Conservation (phyloP, 257 asterid species). For the Nicotiana undulata region DNA sequence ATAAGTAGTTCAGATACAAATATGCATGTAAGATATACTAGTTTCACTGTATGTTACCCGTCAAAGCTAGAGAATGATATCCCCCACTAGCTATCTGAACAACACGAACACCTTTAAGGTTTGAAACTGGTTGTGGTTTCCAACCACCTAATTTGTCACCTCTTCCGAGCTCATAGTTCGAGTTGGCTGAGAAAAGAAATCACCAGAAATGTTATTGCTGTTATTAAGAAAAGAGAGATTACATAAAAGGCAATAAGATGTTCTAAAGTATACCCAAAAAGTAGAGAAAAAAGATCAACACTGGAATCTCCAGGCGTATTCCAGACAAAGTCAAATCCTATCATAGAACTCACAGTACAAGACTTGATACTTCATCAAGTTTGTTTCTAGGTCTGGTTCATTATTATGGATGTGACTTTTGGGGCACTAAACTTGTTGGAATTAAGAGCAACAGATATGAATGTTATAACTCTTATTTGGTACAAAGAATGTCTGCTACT, state of each 20-base stretch:
- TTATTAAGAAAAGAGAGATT: background rate
- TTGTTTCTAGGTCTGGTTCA: background rate
- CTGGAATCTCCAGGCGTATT: background rate
- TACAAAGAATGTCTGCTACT: too few species aligned
- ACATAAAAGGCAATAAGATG: background rate
- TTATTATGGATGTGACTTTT: background rate
- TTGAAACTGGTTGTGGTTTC: constrained; percentile 84
- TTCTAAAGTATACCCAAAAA: background rate
- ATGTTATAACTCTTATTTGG: too few species aligned
- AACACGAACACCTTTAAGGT: constrained; percentile 61
- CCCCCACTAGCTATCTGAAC: constrained; percentile 93
- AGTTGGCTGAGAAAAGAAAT: constrained; percentile 58
- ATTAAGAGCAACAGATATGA: background rate
- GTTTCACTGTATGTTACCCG: constrained; percentile 35
- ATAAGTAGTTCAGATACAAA: constrained; percentile 12
- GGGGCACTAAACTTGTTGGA: background rate
- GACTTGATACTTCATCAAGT: background rate
- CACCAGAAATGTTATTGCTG: background rate
- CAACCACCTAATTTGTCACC: constrained; percentile 88
- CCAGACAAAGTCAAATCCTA: background rate
- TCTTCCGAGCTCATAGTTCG: constrained; percentile 96
- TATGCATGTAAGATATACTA: background rate
- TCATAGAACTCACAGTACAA: background rate
- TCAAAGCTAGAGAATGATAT: constrained; percentile 94
- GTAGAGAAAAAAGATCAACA: background rate